Evolutionary conservation across 1,139 yeast species (phyloP).

Genomic region (Pichia inconspicua): DNA sequence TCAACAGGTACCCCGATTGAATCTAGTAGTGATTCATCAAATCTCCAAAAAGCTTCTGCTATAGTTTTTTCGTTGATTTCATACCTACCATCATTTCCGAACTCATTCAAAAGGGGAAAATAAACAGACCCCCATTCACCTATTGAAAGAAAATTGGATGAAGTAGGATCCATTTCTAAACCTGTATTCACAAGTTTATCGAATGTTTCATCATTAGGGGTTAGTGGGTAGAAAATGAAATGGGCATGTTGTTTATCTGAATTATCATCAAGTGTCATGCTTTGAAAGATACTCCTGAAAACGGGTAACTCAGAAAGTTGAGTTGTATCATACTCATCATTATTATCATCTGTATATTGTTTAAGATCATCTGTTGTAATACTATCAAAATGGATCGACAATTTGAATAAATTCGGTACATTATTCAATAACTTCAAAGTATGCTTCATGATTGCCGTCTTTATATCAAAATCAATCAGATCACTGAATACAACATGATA

Average conservation of each 20-base stretch:
- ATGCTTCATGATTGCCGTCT: constrained; percentile 34
- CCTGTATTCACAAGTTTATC: constrained; percentile 12
- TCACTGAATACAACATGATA: constrained; percentile 47
- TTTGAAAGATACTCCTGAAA: constrained; percentile 13
- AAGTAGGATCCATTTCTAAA: constrained; percentile 11
- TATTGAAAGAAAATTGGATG: constrained; percentile 3
- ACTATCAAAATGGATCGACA: constrained; percentile 44
- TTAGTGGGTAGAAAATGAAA: constrained; percentile 21
- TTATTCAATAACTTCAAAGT: constrained; percentile 38
- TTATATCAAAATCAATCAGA: constrained; percentile 50
- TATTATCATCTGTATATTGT: constrained; percentile 14
- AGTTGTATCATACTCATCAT: constrained; percentile 17
- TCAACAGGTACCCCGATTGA: constrained; percentile 17
- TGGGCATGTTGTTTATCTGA: constrained; percentile 8
- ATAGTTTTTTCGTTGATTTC: neutral
- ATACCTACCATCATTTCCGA: neutral
- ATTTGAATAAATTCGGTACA: constrained; percentile 45
- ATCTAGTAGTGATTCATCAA: constrained; percentile 18
- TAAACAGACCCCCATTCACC: constrained; percentile 22
- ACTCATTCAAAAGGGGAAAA: constrained; percentile 17
- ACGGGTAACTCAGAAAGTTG: constrained; percentile 18
- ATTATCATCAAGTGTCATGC: neutral
- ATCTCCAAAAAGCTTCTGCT: constrained; percentile 22
- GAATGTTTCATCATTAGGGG: constrained; percentile 16
- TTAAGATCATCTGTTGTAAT: neutral